Base-by-base conservation (phyloP, 352 stramenopile species). In the Globisporangium canariense region DNA sequence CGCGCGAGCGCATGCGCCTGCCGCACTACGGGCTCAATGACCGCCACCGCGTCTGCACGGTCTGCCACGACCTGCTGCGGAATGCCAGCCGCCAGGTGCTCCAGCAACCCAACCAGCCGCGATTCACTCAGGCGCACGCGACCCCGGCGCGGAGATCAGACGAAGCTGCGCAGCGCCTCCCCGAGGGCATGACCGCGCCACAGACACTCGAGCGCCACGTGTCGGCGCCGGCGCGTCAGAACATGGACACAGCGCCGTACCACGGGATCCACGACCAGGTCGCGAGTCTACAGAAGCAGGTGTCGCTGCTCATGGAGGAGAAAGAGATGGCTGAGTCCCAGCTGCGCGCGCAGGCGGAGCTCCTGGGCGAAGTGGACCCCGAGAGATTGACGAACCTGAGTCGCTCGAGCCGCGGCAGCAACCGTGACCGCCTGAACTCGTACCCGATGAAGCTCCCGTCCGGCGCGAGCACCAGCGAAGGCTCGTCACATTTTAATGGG, bases 281-380 rank as follows among this genome's bases (percentile, higher is more conserved):
- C 8, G 84, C 81, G 54, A 83, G 67, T 75, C 66, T 96, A n/a
- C 87, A 96, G 71, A 88, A 91, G 62, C 86, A 94, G 54, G 85
- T 96, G 4, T 84, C 81, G 20, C 70, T 87, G 65, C 79, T 96
- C 5, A 83, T 96, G 75, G 86, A 94, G 68, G 82, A 96, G 66
- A 96, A 96, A 34, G 77, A 94, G 60, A 65, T 88, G 57, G 87
- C 85, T 1, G 83, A 96, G 64, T 82, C 78, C 38, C 80, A 91
- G 63, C 60, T 96, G 22, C 85, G 85, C 18, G 70, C 74, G 7
- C 85, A 94, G 62, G 79, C 85, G 10, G 81, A 91, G 60, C 78
- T 92, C 59, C 65, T 90, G 3, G 75, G 62, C 45, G 71, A 78
- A 28, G 53, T 71, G 8, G 76, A 83, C 58, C 71, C 78, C 0